A percentile compares a stretch with the other conserved stretches of the same genome.
These are phyloP conservation scores for Solanum aculeatissimum DNA, from an alignment of 305 asterid genomes.

Conservation along the genomic window DNA sequence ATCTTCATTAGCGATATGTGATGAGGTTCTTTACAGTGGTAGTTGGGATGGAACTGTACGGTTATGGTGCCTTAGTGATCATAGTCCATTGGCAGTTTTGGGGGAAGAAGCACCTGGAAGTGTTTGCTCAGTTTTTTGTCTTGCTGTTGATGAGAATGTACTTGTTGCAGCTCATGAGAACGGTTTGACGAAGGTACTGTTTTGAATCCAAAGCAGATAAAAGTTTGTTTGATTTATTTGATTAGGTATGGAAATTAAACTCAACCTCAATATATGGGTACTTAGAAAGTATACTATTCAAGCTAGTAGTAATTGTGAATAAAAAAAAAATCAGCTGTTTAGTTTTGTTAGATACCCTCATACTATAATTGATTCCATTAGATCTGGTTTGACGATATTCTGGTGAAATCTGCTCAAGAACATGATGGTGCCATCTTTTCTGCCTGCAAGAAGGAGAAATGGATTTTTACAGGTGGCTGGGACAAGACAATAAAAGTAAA, in stretches of 20 bases:
- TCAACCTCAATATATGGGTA: not conserved
- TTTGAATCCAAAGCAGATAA: not conserved
- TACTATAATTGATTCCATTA: conserved; percentile 7
- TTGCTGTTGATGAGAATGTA: conserved; percentile 42
- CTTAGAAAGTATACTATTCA: not conserved
- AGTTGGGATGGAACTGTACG: conserved; percentile 96
- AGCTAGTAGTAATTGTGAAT: not conserved
- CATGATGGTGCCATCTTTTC: conserved; percentile 64
- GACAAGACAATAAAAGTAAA: conserved; percentile 55
- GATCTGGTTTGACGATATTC: conserved; percentile 56
- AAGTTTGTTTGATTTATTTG: not conserved
- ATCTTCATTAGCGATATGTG: conserved; percentile 45
- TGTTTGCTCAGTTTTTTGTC: conserved; percentile 37
- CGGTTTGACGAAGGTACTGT: conserved; percentile 44
- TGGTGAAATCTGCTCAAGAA: conserved; percentile 27
- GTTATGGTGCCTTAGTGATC: conserved; percentile 81
- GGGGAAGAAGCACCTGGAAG: conserved; percentile 42
- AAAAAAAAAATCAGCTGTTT: not conserved
- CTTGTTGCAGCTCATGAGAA: conserved; percentile 61
- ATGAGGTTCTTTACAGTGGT: conserved; percentile 78
- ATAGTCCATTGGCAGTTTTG: conserved; percentile 57
- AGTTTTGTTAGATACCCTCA: not conserved
- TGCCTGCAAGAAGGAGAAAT: conserved; percentile 42
- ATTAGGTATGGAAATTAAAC: not conserved
- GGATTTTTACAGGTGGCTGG: conserved; percentile 82